Conservation (phyloP, 306 rosid species). For the Cucumis cinereus region DNA sequence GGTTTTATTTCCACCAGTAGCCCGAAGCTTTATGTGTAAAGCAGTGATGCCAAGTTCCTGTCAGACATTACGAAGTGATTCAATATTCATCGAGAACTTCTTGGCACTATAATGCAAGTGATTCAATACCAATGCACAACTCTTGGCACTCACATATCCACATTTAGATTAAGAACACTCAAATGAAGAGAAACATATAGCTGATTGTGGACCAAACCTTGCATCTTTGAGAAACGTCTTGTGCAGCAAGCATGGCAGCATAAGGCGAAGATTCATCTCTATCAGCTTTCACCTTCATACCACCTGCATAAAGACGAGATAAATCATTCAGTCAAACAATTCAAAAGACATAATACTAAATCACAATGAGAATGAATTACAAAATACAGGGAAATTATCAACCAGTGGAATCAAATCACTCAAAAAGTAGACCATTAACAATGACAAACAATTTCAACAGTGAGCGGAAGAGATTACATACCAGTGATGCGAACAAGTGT, state of each 20-base stretch:
- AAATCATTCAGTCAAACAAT: not conserved
- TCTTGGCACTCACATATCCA: not conserved
- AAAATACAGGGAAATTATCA: not conserved
- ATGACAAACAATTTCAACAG: not conserved
- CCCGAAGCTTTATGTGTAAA: conserved; percentile 41
- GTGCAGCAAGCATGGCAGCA: conserved; percentile 96
- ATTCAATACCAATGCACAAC: not conserved
- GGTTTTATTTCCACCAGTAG: conserved; percentile 48
- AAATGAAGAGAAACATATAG: not conserved
- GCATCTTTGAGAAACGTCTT: conserved; percentile 75
- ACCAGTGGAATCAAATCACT: not conserved
- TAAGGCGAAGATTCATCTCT: conserved; percentile 89
- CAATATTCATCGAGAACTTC: too few species aligned
- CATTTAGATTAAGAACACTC: not conserved
- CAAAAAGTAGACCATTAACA: not conserved
- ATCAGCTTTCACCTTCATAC: conserved; percentile 93
- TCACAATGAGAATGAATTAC: not conserved
- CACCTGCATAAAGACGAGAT: conserved; percentile 29
- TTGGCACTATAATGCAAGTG: not conserved
- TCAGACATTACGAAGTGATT: not conserved
- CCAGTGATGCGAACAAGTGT: conserved; percentile 78
- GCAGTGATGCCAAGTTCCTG: conserved; percentile 48
- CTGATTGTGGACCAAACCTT: conserved; percentile 28
- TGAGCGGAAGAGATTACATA: not conserved
- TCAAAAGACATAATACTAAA: not conserved